Evolutionary conservation across 176 grass and related monocot genomes (phyloP), one percentile per base, ranked within the genome.

Genomic region (Aegilops bicornis): DNA sequence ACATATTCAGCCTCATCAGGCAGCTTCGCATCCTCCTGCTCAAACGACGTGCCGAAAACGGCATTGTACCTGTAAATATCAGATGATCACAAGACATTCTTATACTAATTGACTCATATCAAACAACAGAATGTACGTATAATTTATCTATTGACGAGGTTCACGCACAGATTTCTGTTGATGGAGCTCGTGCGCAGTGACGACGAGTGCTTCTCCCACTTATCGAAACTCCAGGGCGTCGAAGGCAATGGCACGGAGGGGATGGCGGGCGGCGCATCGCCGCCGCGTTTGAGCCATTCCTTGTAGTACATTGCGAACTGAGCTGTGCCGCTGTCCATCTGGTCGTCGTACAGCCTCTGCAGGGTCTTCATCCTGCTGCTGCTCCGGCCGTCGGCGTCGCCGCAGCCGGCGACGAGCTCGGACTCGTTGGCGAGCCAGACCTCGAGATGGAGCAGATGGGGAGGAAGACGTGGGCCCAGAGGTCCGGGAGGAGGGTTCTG

Each of bases 391-490:
- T 75, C 86, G n/a, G 40, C 77, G 40, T 92, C 39, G 39, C 7
- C 40, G 39, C 88, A 89, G 20, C 27, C 78, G 7, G 79, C 65
- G 36, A 87, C 81, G 62, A 93, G 88, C 67, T 96, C 89, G 36
- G 65, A 85, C 69, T 99, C 94, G 23, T 66, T 81, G 82, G 68
- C 78, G 80, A 96, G 88, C 97, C 97, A 99, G 20, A 99, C 90
- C 85, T 99, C 95, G 90, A 99, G 83, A 40, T 99, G 97, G 58
- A 99, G 87, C 78, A 99, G 73, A 56, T 99, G 97, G 24, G 97
- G 29, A 99, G 92, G 83, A 99, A 91, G 72, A 99, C 91, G 82
- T 96, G 90, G 66, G 92, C 94, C 97, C 97, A 99, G 77, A 99
- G 92, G 83, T 99, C 97, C 5, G 94, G 90, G 11, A 99, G 92